Conservation (phyloP, 2,329 filamentous ascomycete genomes). For the Aspergillus unguis region DNA sequence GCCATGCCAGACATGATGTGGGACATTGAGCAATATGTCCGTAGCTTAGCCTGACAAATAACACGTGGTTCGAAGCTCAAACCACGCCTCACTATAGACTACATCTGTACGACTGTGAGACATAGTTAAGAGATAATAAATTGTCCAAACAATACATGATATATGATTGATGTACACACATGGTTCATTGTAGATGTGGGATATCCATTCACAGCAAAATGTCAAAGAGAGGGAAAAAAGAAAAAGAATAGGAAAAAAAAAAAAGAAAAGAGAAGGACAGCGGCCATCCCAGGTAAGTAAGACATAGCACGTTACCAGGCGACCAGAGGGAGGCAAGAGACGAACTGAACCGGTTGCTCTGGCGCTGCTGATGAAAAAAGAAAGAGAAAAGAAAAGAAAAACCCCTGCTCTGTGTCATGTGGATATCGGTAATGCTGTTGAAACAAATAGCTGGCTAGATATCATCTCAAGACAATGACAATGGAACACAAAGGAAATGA, state of each 20-base stretch:
- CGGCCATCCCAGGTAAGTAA: slow-evolving; percentile 8
- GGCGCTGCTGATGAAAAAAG: slow-evolving; percentile 14
- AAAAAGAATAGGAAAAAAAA: slow-evolving; percentile 20
- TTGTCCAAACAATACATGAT: slow-evolving; percentile 24
- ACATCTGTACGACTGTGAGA: background rate
- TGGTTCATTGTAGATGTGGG: slow-evolving; percentile 30
- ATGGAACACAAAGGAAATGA: slow-evolving; percentile 16
- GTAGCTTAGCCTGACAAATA: too few species aligned
- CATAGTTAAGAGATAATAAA: slow-evolving; percentile 16
- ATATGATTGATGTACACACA: slow-evolving; percentile 34
- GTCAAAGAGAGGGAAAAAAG: slow-evolving; percentile 18
- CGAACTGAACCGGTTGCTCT: background rate
- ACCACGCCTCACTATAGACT: too few species aligned
- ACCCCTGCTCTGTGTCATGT: slow-evolving; percentile 26
- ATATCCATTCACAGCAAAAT: slow-evolving; percentile 34
- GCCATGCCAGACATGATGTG: too few species aligned
- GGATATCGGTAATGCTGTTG: slow-evolving; percentile 24
- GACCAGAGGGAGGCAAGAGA: slow-evolving; percentile 8
- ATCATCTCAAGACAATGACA: slow-evolving; percentile 28
- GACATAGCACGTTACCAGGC: background rate
- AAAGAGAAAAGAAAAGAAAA: slow-evolving; percentile 14
- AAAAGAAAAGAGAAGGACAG: slow-evolving; percentile 15
- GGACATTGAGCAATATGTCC: too few species aligned
- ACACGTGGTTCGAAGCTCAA: too few species aligned
- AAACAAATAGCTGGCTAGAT: slow-evolving; percentile 28